Evolutionary conservation across 2,329 filamentous ascomycete species (phyloP).

Genomic region (Trichoderma sp.): DNA sequence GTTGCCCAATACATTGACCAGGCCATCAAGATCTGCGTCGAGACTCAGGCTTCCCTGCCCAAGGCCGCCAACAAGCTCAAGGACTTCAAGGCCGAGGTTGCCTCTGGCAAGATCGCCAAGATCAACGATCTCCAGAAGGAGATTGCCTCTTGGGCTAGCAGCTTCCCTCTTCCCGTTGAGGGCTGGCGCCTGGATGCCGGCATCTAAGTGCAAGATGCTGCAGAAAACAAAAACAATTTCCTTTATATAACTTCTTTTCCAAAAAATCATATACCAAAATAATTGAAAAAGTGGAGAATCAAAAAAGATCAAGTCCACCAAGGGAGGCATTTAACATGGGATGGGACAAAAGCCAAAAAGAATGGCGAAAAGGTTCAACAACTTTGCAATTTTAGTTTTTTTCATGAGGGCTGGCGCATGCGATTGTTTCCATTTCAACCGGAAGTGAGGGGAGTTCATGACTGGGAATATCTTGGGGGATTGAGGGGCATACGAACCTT

Average conservation of each 20-base stretch:
- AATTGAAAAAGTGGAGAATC: conserved; percentile 6
- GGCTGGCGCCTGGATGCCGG: conserved; percentile 63
- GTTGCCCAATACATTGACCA: conserved; percentile 88
- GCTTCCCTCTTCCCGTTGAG: conserved; percentile 89
- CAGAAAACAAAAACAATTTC: background rate
- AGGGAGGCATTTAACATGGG: conserved; percentile 27
- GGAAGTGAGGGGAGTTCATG: conserved; percentile 22
- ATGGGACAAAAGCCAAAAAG: conserved; percentile 16
- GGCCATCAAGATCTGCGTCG: conserved; percentile 85
- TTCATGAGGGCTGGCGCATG: conserved; percentile 25
- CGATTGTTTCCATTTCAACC: conserved; percentile 21
- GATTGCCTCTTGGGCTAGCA: conserved; percentile 80
- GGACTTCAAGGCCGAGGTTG: conserved; percentile 96
- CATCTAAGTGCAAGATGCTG: conserved; percentile 42
- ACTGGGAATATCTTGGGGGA: conserved; percentile 7
- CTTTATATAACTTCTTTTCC: background rate
- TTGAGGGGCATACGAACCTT: conserved; percentile 10
- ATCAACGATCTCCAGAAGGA: conserved; percentile 86
- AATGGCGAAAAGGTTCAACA: conserved; percentile 29
- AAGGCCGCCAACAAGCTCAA: conserved; percentile 99
- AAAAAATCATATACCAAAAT: conserved; percentile 18
- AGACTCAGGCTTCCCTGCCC: conserved; percentile 78
- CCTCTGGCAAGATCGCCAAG: conserved; percentile 71
- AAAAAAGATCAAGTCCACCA: conserved; percentile 17
- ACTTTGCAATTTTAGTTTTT: conserved; percentile 22